phyloP scores from a whole-genome alignment of 2,329 filamentous ascomycete genomes.

The Rhynchosporium agropyri region DNA sequence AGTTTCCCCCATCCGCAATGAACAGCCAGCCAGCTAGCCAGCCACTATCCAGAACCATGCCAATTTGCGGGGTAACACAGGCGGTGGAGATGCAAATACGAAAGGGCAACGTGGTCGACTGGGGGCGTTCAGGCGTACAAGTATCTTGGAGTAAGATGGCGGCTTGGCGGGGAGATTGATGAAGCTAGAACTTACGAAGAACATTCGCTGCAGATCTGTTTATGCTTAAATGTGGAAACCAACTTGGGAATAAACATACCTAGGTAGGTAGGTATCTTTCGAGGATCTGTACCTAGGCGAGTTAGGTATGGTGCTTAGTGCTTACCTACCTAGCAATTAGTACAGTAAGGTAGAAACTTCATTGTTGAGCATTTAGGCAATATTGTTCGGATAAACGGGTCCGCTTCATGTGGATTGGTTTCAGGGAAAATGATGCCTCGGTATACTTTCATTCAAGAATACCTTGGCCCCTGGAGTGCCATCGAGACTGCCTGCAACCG shows the following conservation, averaged over 20 bases:
- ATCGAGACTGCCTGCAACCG: neutral
- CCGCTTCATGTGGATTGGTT: neutral
- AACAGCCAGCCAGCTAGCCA: slow-evolving; percentile 8
- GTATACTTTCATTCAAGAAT: neutral
- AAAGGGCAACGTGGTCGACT: slow-evolving; percentile 1
- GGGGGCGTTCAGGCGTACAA: neutral
- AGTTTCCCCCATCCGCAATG: slow-evolving; percentile 9
- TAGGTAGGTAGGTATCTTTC: too few relatives aligned
- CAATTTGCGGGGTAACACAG: slow-evolving; percentile 5
- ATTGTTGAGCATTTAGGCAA: neutral
- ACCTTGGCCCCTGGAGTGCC: neutral
- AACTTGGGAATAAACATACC: too few relatives aligned
- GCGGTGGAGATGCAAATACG: neutral
- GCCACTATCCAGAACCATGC: neutral
- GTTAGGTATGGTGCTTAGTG: neutral
- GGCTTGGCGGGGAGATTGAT: neutral
- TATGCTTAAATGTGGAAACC: neutral
- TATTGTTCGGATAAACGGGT: neutral
- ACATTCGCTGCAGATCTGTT: slow-evolving; percentile 11
- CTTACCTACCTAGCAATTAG: neutral
- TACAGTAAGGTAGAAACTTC: neutral
- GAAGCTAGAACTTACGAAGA: slow-evolving; percentile 1
- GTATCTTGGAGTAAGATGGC: neutral
- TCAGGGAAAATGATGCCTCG: slow-evolving; percentile 1
- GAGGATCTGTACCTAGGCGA: too few relatives aligned